phyloP scores from a whole-genome alignment of 441 rosid genomes.

The Geranium incanum region DNA sequence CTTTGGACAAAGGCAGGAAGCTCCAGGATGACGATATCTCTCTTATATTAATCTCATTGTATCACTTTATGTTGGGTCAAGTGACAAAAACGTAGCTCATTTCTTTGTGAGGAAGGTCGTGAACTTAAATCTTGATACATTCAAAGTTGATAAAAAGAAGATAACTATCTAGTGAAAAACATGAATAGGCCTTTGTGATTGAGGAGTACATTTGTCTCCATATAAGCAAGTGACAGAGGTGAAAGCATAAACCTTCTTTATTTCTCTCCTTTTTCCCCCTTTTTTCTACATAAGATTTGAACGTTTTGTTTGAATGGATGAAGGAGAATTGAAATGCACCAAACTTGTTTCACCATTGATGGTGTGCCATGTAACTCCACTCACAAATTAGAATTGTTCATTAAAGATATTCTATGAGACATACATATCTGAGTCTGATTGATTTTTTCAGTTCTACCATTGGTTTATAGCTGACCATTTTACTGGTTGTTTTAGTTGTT shows the following conservation, averaged over 20 bases:
- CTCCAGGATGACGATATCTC: too few relatives aligned
- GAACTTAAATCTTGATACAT: too few relatives aligned
- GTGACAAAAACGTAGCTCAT: too few relatives aligned
- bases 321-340: constrained; percentile 23
- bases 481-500: too few relatives aligned
- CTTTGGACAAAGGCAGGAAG: too few relatives aligned
- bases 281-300: constrained; percentile 14
- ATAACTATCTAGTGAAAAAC: not conserved
- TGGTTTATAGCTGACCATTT: not conserved
- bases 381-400: constrained; percentile 22
- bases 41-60: too few relatives aligned
- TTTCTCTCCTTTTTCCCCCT: constrained; percentile 1
- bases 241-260: constrained; percentile 26
- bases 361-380: constrained; percentile 44
- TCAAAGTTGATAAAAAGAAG: too few relatives aligned
- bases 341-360: constrained; percentile 30
- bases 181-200: constrained; percentile 20
- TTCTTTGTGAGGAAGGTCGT: too few relatives aligned
- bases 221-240: constrained; percentile 21
- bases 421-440: constrained; percentile 4
- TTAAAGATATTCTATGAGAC: constrained; percentile 21
- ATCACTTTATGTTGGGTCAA: too few relatives aligned
- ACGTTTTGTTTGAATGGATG: constrained; percentile 18
- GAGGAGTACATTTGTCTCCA: constrained; percentile 36
- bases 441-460: constrained; percentile 2